Percentiles rank a stretch among this genome's conserved stretches.
Evolutionary conservation across 768 basidiomycete species (phyloP).

Genomic region (Crassisporium funariophilum): DNA sequence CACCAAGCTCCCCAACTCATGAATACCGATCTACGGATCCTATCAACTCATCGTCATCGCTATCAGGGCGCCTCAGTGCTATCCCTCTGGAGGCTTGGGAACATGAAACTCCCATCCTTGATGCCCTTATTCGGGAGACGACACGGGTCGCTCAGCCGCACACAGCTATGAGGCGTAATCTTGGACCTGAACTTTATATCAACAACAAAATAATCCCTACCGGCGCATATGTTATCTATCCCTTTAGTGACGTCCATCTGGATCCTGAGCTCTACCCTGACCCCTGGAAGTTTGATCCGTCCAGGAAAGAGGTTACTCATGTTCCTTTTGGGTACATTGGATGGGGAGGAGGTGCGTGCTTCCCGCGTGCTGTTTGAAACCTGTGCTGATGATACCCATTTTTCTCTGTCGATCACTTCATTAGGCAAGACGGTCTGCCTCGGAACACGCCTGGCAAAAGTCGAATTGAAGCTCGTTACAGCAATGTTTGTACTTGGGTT

Average conservation of each 20-base stretch:
- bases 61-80: conserved; percentile 46
- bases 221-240: conserved; percentile 77
- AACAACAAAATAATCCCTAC: conserved; percentile 70
- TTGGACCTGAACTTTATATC: conserved; percentile 71
- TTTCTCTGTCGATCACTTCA: no score
- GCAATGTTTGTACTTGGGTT: conserved; percentile 70
- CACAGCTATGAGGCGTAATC: conserved; percentile 77
- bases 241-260: conserved; percentile 79
- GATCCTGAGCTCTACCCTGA: conserved; percentile 71
- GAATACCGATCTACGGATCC: conserved; percentile 6
- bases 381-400: conserved; percentile 12
- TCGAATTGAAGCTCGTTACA: conserved; percentile 71
- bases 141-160: conserved; percentile 80
- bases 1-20: conserved; percentile 14
- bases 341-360: conserved; percentile 75
- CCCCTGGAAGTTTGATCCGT: conserved; percentile 79
- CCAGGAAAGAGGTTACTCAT: conserved; percentile 44
- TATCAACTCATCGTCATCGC: conserved; percentile 12
- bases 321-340: conserved; percentile 66
- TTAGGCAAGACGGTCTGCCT: conserved; percentile 71
- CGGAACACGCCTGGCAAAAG: conserved; percentile 72
- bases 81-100: conserved; percentile 77
- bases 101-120: conserved; percentile 65
- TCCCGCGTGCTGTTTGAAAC: conserved; percentile 13
- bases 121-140: conserved; percentile 75